These are phyloP conservation scores for Pseudopithomyces maydicus DNA, from an alignment of 2,329 filamentous ascomycete genomes.

Conservation along the genomic window DNA sequence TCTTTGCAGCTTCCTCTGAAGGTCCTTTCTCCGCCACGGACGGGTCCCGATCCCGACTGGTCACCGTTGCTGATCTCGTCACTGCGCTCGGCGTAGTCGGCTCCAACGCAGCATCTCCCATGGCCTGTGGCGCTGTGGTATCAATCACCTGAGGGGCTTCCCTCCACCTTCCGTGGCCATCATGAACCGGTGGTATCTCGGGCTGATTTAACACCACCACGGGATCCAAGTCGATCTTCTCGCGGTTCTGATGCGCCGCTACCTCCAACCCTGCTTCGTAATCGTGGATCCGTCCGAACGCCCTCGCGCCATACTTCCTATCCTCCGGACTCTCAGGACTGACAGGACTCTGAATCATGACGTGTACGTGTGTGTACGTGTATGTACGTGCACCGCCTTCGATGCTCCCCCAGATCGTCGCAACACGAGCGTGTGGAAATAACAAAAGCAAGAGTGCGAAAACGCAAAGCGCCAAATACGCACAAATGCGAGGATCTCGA, in stretches of 20 bases:
- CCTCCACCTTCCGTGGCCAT: background rate
- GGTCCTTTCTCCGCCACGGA: background rate
- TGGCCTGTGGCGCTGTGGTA: background rate
- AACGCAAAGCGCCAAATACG: too few relatives aligned
- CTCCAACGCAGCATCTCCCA: conserved; percentile 2
- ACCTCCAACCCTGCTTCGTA: background rate
- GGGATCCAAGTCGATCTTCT: background rate
- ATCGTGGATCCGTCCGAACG: background rate
- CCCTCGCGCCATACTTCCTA: background rate
- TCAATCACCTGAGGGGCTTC: conserved; percentile 2
- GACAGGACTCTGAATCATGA: background rate
- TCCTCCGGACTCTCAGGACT: background rate
- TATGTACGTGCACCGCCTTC: too few relatives aligned
- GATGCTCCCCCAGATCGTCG: background rate
- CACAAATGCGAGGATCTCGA: too few relatives aligned
- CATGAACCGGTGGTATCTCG: background rate
- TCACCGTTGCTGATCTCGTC: background rate
- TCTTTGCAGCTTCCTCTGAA: background rate
- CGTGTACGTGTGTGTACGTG: background rate
- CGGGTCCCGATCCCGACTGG: background rate
- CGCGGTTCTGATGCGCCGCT: background rate
- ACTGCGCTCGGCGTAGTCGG: background rate
- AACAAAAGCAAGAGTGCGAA: too few relatives aligned
- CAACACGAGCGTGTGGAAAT: background rate
- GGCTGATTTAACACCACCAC: background rate